Base-by-base conservation (phyloP, 495 filamentous ascomycete genomes). In the Massariosphaeria phaeospora region DNA sequence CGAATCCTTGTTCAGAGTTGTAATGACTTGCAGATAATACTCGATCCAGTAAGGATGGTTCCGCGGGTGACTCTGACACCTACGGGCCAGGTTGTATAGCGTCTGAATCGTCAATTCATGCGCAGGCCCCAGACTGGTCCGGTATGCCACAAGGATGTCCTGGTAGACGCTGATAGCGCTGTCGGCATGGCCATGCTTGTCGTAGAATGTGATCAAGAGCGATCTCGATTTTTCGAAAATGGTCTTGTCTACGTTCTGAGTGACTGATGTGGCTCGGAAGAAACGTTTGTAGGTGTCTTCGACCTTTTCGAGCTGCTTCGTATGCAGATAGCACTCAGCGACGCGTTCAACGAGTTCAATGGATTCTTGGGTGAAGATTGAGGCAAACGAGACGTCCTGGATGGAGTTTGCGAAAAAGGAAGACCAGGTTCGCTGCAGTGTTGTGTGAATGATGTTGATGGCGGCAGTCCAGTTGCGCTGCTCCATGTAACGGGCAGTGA, bases 31-130 rank as follows among this genome's bases (percentile, higher is more conserved):
- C 30, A 43, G 56, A 21, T 59, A 59, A 34, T 59, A 59, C 30
- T 59, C 56, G 21, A 59, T 34, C 56, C 50, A 59, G 50, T 59
- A 58, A 8, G 55, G 55, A 26, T 58, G 55, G 18, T 51, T 52
- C 17, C 55, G 23, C 1, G 55, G 36, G 27, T 58, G 55, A 1
- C 8, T 25, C 2, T 36, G 56, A 39, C 56, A 59, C 6, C 56
- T 31, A 12, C 12, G 24, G 6, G 35, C 56, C 40, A 59, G 35
- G 12, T n/a, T 41, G 38, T 53, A 59, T 23, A 59, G 33, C 3
- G 34, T 40, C 29, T 59, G 41, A 13, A 59, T 59, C 9, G 49
- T 48, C 17, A 12, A 17, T 23, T 55, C 38, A 33, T 61, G 42
- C 8, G 24, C 31, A 23, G 52, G 34, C 3, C 57, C 57, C 21